phyloP scores from a whole-genome alignment of 192 early-diverging fungal species.

The Podila epigama region DNA sequence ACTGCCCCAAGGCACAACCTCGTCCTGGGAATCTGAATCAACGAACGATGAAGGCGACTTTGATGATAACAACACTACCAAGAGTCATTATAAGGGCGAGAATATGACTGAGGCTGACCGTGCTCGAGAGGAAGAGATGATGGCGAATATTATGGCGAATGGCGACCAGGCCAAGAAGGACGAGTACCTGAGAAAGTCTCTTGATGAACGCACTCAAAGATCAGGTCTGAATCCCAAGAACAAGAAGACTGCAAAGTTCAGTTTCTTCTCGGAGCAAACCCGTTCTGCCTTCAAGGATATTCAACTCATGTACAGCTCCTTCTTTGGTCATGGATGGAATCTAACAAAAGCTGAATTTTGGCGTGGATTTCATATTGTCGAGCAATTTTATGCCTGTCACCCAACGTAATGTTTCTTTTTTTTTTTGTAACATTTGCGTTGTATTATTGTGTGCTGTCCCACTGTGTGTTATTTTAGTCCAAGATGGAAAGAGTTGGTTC shows the following conservation, averaged over 20 bases:
- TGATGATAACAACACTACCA: slow-evolving; percentile 1
- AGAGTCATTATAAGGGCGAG: slow-evolving; percentile 24
- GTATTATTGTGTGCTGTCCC: not conserved
- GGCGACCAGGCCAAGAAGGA: slow-evolving; percentile 36
- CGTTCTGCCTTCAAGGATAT: slow-evolving; percentile 52
- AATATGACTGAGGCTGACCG: slow-evolving; percentile 26
- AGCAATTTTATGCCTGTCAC: slow-evolving; percentile 42
- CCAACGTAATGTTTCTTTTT: slow-evolving; percentile 37
- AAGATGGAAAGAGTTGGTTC: too few relatives aligned
- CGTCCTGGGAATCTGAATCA: slow-evolving; percentile 19
- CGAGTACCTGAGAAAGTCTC: slow-evolving; percentile 22
- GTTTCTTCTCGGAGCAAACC: slow-evolving; percentile 42
- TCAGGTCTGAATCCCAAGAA: slow-evolving; percentile 1
- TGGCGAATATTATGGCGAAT: slow-evolving; percentile 37
- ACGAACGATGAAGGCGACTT: slow-evolving; percentile 7
- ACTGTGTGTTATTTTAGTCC: not conserved
- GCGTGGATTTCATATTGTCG: slow-evolving; percentile 46
- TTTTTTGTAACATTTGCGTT: not conserved
- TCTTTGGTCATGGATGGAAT: slow-evolving; percentile 55
- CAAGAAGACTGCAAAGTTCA: slow-evolving; percentile 40
- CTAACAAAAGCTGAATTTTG: slow-evolving; percentile 45
- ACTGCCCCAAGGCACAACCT: not conserved
- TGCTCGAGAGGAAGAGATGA: slow-evolving; percentile 31
- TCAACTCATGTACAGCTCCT: slow-evolving; percentile 45
- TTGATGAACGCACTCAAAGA: not conserved